phyloP scores from a whole-genome alignment of 169 alveolate genomes.

The Eimeria acervulina region DNA sequence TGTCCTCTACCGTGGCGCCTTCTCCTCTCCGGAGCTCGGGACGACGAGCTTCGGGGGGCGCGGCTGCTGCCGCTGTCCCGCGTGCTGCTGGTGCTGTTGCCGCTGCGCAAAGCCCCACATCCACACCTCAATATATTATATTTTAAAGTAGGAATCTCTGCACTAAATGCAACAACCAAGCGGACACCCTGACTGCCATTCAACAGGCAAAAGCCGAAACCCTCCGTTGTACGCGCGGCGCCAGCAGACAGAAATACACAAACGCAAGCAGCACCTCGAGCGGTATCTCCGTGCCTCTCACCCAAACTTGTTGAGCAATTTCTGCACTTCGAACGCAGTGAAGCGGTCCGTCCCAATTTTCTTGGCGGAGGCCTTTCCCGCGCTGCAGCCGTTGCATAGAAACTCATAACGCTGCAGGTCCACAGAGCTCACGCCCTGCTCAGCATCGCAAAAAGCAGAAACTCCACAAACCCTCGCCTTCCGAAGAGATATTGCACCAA shows the following conservation, averaged over 20 bases:
- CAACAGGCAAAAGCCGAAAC: not conserved
- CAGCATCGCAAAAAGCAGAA: not conserved
- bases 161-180: not conserved
- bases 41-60: constrained; percentile 21
- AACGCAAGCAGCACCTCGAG: not conserved
- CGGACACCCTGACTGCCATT: not conserved
- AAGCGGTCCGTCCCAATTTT: constrained; percentile 80
- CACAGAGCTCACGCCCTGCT: constrained; percentile 78
- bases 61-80: constrained; percentile 57
- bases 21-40: constrained; percentile 46
- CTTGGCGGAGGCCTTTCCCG: constrained; percentile 76
- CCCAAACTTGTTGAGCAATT: constrained; percentile 60
- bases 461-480: not conserved
- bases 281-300: not conserved
- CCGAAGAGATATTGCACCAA: not conserved
- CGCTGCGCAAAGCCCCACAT: not conserved
- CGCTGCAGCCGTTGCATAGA: constrained; percentile 77
- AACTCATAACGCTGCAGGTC: constrained; percentile 81
- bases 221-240: not conserved
- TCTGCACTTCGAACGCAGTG: constrained; percentile 78
- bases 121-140: not conserved
- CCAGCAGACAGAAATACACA: not conserved
- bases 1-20: constrained; percentile 75
- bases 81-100: constrained; percentile 62
- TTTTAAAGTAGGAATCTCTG: not conserved